Base-by-base conservation (phyloP, 2,329 filamentous ascomycete genomes). In the Alternaria angustiovoidea region DNA sequence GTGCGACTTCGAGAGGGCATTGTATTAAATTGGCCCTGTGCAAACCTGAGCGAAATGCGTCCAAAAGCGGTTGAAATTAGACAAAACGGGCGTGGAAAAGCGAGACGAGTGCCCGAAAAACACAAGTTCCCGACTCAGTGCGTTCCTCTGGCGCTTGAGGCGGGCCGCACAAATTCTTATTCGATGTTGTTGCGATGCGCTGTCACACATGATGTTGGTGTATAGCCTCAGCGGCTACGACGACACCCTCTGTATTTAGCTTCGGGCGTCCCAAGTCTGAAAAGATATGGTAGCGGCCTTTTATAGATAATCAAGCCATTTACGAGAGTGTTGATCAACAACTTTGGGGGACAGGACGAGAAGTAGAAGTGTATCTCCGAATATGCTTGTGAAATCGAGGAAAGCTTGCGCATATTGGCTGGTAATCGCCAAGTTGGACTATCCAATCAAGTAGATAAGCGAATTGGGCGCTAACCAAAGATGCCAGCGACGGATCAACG, bases 211-310 rank as follows among this genome's bases (percentile, higher is more conserved):
- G 59, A 48, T 59, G 61, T 34, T 46, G 20, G 54, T 59, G 51
- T 54, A 30, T 47, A 61, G 53, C 54, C 61, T 57, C 61, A 51
- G 65, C 65, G 65, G 65, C 48, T 68, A 66, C 16, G 11, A 49
- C 36, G 24, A 59, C 59, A 55, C 62, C 62, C 57, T 57, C 8
- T 32, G 14, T 18, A 44, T n/a, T 47, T 28, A 5, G 44, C 49
- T 38, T 26, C 44, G 1, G 7, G n/a, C 32, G 24, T 22, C 16
- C 7, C 24, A 41, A 1, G 7, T n/a, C 16, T 22, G 11, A n/a
- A 28, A 14, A 41, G 7, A 2, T 7, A 51, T 2, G n/a, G 39
- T 8, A 16, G 6, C 11, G 2, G 11, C 18, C 20, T 24, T 24
- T 14, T 4, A 14, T 24, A 6, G 14, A 42, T 24, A 4, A 4